Evolutionary conservation across 179 eudicot species (phyloP), one percentile per base, ranked within the genome.

Genomic region (Vitellaria paradoxa): DNA sequence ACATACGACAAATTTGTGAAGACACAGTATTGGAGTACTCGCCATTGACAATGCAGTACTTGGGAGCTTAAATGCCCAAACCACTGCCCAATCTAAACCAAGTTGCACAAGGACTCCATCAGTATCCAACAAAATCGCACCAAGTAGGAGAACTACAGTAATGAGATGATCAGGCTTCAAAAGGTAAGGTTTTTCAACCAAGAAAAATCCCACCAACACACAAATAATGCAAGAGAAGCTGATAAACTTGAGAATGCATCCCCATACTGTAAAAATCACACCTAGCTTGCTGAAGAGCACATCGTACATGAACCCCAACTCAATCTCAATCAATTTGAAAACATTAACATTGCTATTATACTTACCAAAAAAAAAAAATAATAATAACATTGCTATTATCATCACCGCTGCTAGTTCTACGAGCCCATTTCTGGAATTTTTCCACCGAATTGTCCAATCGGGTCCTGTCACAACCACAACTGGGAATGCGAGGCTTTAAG

Each of bases 271-370:
- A 50, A 57, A 65, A 75, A 59, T 50, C 5, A 37, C 53, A 47
- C 70, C 47, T 0, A 65, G 13, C 49, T 75, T 75, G 23, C 56
- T 75, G 49, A 63, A 75, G 6, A 75, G 30, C 71, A 50, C 6
- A 15, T 75, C 71, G 15, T 75, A 64, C 6, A 75, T 63, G n/a
- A 75, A 47, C 15, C 78, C 63, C 70, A 75, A 15, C 55, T 64
- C 78, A 53, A 75, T 65, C 50, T 30, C 78, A 2, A 65, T 65
- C n/a, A 42, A 9, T 17, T 17, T 49, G 23, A 46, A 64, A 63
- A 49, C 15, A 3, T 69, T n/a, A 20, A 5, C 1, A 11, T 50
- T 4, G 9, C 6, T 26, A 2, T n/a, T n/a, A n/a, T n/a, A n/a
- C n/a, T n/a, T n/a, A n/a, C n/a, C n/a, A n/a, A n/a, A n/a, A n/a